Conservation (phyloP, 2,329 filamentous ascomycete genomes). For the Phialophora verrucosa region DNA sequence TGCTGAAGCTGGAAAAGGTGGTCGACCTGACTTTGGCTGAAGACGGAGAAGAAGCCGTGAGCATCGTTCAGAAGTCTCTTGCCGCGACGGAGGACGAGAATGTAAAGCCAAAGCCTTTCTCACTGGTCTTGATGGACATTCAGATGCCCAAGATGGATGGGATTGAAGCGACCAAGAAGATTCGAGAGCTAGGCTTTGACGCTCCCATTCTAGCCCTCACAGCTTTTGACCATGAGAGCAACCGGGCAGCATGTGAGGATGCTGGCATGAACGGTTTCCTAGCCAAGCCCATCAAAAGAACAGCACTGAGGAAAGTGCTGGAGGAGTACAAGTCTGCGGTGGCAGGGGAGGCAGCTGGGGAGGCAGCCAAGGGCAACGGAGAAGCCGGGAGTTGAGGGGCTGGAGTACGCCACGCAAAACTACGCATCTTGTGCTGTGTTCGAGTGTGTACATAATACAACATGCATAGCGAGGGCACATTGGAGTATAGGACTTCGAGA, state of each 20-base stretch:
- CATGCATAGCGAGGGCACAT: background rate
- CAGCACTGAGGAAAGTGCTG: conserved; percentile 80
- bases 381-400: background rate
- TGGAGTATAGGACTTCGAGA: background rate
- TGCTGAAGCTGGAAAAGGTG: conserved; percentile 59
- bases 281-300: conserved; percentile 74
- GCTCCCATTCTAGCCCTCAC: conserved; percentile 89
- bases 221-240: conserved; percentile 87
- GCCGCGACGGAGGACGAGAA: conserved; percentile 4
- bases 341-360: background rate
- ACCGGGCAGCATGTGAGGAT: conserved; percentile 81
- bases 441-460: background rate
- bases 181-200: conserved; percentile 74
- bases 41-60: conserved; percentile 83
- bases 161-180: conserved; percentile 54
- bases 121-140: conserved; percentile 90
- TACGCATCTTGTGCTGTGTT: background rate
- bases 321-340: conserved; percentile 57
- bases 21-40: conserved; percentile 84
- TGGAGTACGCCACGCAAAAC: background rate
- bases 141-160: conserved; percentile 57
- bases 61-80: conserved; percentile 81
- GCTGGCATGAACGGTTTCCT: conserved; percentile 92
- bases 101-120: conserved; percentile 69
- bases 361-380: background rate